A percentile compares a stretch with the other conserved stretches of the same genome.
Conservation (phyloP, 805 yeast species). For the Lachancea fermentati region DNA sequence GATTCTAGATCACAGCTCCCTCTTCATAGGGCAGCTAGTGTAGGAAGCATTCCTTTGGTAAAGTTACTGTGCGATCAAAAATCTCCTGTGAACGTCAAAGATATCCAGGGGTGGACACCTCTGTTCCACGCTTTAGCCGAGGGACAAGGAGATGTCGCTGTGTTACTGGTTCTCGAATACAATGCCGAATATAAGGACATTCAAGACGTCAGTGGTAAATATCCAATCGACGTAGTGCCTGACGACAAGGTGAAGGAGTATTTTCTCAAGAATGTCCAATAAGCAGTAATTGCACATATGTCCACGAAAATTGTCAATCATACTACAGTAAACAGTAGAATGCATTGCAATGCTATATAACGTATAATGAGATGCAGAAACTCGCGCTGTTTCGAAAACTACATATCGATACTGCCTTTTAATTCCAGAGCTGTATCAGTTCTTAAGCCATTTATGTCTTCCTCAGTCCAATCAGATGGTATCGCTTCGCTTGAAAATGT, state of each 20-base stretch:
- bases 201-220: slow-evolving; percentile 47
- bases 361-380: neutral
- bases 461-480: slow-evolving; percentile 10
- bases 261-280: slow-evolving; percentile 27
- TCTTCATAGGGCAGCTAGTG: slow-evolving; percentile 77
- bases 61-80: slow-evolving; percentile 46
- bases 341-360: neutral
- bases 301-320: neutral
- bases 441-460: slow-evolving; percentile 25
- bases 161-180: slow-evolving; percentile 44
- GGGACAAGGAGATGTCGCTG: slow-evolving; percentile 76
- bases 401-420: slow-evolving; percentile 15
- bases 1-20: slow-evolving; percentile 65
- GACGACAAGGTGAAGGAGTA: slow-evolving; percentile 45
- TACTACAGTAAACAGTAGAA: neutral
- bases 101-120: slow-evolving; percentile 75
- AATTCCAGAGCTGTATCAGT: slow-evolving; percentile 18
- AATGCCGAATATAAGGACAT: slow-evolving; percentile 57
- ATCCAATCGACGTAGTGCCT: slow-evolving; percentile 49
- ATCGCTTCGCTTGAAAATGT: slow-evolving; percentile 32
- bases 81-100: slow-evolving; percentile 64
- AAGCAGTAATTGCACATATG: neutral
- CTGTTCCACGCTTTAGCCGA: slow-evolving; percentile 88
- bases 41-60: slow-evolving; percentile 58
- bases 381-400: neutral